Percentiles rank a stretch among this genome's conserved stretches.
phyloP scores from a whole-genome alignment of 116 monocot genomes.

The Cymodocea nodosa region DNA sequence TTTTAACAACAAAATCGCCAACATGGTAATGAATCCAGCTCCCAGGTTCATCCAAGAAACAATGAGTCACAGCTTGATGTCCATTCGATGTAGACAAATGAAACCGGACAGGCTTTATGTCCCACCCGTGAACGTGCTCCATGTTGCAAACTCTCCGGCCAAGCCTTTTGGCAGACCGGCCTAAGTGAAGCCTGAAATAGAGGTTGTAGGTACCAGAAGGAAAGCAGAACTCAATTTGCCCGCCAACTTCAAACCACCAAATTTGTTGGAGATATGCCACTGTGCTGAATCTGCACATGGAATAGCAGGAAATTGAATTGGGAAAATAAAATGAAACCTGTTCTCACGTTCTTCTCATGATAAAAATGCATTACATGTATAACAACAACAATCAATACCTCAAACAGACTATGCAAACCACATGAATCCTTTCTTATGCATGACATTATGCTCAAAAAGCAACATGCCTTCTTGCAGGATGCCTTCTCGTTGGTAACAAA shows the following conservation, averaged over 20 bases:
- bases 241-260: constrained; percentile 66
- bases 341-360: too few relatives aligned
- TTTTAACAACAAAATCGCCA: constrained; percentile 32
- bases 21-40: constrained; percentile 44
- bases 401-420: too few relatives aligned
- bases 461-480: too few relatives aligned
- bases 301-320: background rate
- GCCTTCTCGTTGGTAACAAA: too few relatives aligned
- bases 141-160: constrained; percentile 27
- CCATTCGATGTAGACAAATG: constrained; percentile 42
- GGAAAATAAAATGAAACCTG: too few relatives aligned
- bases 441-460: too few relatives aligned
- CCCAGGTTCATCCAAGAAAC: constrained; percentile 36
- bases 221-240: constrained; percentile 21
- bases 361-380: too few relatives aligned
- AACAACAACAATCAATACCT: too few relatives aligned
- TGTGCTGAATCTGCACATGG: constrained; percentile 26
- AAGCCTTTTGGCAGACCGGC: constrained; percentile 10
- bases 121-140: constrained; percentile 57
- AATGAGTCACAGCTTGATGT: constrained; percentile 24
- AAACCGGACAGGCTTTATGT: constrained; percentile 50
- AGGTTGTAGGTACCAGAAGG: constrained; percentile 27
- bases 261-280: constrained; percentile 65
- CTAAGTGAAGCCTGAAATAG: constrained; percentile 15
- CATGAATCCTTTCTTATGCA: too few relatives aligned